Conservation (phyloP, 352 stramenopile genomes). For the Phytopythium sindhum region DNA sequence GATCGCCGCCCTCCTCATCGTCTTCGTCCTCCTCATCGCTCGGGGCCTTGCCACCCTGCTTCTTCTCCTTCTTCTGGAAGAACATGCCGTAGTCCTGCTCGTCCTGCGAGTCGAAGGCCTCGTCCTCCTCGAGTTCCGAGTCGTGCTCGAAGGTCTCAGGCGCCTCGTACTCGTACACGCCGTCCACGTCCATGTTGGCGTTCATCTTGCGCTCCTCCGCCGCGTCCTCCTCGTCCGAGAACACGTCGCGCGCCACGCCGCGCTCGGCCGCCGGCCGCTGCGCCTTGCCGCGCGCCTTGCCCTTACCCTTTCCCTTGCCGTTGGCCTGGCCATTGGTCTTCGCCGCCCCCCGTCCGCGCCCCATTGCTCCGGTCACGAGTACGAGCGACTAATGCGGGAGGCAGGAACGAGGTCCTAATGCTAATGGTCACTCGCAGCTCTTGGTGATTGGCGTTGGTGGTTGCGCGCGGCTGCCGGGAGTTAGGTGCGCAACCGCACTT, state of each 20-base stretch:
- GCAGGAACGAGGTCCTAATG: background rate
- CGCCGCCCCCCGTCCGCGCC: background rate
- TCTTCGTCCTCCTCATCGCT: slow-evolving; percentile 27
- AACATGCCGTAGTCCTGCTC: slow-evolving; percentile 87
- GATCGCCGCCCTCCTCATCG: slow-evolving; percentile 52
- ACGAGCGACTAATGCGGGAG: background rate
- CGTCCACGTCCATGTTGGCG: slow-evolving; percentile 68
- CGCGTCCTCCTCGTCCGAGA: slow-evolving; percentile 78
- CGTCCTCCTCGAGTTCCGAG: slow-evolving; percentile 93
- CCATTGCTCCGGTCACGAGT: background rate
- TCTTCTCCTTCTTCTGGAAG: slow-evolving; percentile 39
- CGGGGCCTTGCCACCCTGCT: slow-evolving; percentile 9
- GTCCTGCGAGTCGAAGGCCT: slow-evolving; percentile 94
- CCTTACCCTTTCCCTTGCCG: slow-evolving; percentile 14
- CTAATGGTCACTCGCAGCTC: background rate
- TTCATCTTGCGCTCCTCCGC: slow-evolving; percentile 54
- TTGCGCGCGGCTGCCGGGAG: background rate
- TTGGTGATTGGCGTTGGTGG: background rate
- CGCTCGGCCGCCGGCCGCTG: slow-evolving; percentile 9
- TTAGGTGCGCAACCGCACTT: background rate
- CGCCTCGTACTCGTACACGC: slow-evolving; percentile 81
- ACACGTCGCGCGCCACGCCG: slow-evolving; percentile 54
- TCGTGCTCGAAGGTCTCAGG: slow-evolving; percentile 82
- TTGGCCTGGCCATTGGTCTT: slow-evolving; percentile 1
- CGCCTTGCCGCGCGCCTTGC: slow-evolving; percentile 23